Evolutionary conservation across 1,284 basidiomycete genomes (phyloP).

Genomic region (Gomphus sp.): DNA sequence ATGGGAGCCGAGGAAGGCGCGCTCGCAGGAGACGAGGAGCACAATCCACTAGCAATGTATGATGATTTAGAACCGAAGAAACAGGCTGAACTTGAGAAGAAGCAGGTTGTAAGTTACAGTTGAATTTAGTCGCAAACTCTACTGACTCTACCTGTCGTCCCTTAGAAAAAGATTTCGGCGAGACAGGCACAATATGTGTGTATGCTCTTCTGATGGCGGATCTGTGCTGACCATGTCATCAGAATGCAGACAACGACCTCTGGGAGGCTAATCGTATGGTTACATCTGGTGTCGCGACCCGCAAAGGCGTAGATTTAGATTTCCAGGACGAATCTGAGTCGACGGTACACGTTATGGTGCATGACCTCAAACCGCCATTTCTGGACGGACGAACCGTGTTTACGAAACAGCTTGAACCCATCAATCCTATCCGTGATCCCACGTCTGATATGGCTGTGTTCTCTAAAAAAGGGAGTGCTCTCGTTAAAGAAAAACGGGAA

Average conservation of each 20-base stretch:
- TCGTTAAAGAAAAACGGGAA: slow-evolving; percentile 94
- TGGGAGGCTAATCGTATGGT: slow-evolving; percentile 99
- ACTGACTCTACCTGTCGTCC: slow-evolving; percentile 9
- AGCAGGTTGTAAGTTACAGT: slow-evolving; percentile 51
- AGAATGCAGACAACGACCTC: slow-evolving; percentile 96
- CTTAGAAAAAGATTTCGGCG: slow-evolving; percentile 78
- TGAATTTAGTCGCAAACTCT: not conserved
- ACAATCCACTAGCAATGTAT: slow-evolving; percentile 90
- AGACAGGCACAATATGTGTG: slow-evolving; percentile 89
- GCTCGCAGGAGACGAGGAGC: slow-evolving; percentile 80
- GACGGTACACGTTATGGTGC: slow-evolving; percentile 94
- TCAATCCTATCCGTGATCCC: slow-evolving; percentile 91
- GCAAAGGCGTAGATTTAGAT: slow-evolving; percentile 80
- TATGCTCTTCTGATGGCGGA: slow-evolving; percentile 14
- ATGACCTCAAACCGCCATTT: slow-evolving; percentile 97
- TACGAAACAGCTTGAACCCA: slow-evolving; percentile 94
- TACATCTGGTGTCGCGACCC: slow-evolving; percentile 87
- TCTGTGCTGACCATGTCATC: slow-evolving; percentile 11
- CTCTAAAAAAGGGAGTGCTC: slow-evolving; percentile 86
- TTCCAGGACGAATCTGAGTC: slow-evolving; percentile 93
- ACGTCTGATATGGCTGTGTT: slow-evolving; percentile 96
- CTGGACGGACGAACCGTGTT: slow-evolving; percentile 94
- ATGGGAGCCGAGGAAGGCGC: slow-evolving; percentile 81
- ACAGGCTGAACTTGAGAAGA: slow-evolving; percentile 71
- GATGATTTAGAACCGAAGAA: slow-evolving; percentile 68